These are phyloP conservation scores for Aspergillus nidulans DNA, from an alignment of 495 filamentous ascomycete genomes.

Conservation along the genomic window DNA sequence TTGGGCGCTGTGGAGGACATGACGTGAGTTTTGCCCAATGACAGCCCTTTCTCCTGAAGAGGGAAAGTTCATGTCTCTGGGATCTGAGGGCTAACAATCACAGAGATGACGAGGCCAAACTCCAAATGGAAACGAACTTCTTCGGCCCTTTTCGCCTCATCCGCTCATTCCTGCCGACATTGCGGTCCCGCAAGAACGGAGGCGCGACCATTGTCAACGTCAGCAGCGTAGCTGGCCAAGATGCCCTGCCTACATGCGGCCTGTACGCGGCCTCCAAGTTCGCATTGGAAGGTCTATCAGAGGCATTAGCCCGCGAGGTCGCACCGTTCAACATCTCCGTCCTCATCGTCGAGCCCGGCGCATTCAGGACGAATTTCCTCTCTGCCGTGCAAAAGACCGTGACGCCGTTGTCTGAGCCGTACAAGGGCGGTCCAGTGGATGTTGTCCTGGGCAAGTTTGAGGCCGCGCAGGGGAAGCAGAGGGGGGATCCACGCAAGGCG, in stretches of 20 bases:
- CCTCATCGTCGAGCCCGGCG: slow-evolving; percentile 5
- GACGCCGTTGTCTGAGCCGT: slow-evolving; percentile 4
- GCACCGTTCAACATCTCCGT: neutral
- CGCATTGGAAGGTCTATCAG: slow-evolving; percentile 39
- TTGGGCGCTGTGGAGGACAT: slow-evolving; percentile 6
- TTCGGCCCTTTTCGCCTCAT: slow-evolving; percentile 46
- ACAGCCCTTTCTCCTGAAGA: no score
- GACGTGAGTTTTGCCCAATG: neutral
- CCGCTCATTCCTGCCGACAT: slow-evolving; percentile 43
- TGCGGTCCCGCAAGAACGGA: slow-evolving; percentile 37
- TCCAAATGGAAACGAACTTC: slow-evolving; percentile 37
- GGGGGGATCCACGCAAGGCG: slow-evolving; percentile 42
- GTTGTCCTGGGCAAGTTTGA: slow-evolving; percentile 8
- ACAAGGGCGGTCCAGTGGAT: slow-evolving; percentile 9
- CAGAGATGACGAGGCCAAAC: slow-evolving; percentile 19
- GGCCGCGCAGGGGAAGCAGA: slow-evolving; percentile 21
- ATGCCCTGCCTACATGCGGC: slow-evolving; percentile 32
- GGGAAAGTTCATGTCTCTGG: no score
- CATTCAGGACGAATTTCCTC: slow-evolving; percentile 15
- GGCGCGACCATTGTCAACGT: slow-evolving; percentile 45
- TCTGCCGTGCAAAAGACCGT: slow-evolving; percentile 2
- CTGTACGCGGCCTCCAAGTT: slow-evolving; percentile 53
- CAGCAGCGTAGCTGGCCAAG: slow-evolving; percentile 41
- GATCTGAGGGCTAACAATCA: no score
- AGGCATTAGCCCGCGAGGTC: neutral